Evolutionary conservation across 208 protist species (phyloP).

Genomic region (Wallacemonas sp.): DNA sequence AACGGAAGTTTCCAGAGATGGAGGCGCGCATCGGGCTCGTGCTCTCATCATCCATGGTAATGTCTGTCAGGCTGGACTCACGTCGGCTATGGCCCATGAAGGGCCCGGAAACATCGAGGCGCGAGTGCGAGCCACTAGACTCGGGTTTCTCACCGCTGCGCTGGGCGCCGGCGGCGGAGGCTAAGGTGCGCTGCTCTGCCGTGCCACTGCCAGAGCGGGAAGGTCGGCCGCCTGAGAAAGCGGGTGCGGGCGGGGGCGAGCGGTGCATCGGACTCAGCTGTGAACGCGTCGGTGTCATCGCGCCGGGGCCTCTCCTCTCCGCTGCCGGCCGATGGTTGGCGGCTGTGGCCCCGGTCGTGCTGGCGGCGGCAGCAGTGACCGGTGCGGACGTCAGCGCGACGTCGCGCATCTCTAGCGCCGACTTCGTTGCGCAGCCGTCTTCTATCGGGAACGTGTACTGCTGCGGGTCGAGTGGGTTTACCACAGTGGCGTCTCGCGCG

Average conservation of each 20-base stretch:
- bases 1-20: constrained; percentile 7
- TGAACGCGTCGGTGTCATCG: too few relatives aligned
- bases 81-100: constrained; percentile 1
- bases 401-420: not conserved
- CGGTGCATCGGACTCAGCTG: too few relatives aligned
- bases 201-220: not conserved
- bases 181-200: too few relatives aligned
- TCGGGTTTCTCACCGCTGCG: not conserved
- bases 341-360: not conserved
- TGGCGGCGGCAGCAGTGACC: not conserved
- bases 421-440: not conserved
- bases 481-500: not conserved
- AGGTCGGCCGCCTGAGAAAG: not conserved
- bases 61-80: constrained; percentile 34
- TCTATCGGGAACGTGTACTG: not conserved
- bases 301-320: too few relatives aligned
- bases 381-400: not conserved
- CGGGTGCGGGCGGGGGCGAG: not conserved
- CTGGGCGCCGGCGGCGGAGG: too few relatives aligned
- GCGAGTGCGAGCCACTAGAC: not conserved
- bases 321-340: not conserved
- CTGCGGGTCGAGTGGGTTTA: constrained; percentile 1
- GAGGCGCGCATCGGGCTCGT: constrained; percentile 5
- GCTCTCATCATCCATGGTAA: constrained; percentile 18
- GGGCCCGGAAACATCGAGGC: not conserved